Base-by-base conservation (phyloP, 495 filamentous ascomycete genomes). In the Penicillium dipodomyicola region DNA sequence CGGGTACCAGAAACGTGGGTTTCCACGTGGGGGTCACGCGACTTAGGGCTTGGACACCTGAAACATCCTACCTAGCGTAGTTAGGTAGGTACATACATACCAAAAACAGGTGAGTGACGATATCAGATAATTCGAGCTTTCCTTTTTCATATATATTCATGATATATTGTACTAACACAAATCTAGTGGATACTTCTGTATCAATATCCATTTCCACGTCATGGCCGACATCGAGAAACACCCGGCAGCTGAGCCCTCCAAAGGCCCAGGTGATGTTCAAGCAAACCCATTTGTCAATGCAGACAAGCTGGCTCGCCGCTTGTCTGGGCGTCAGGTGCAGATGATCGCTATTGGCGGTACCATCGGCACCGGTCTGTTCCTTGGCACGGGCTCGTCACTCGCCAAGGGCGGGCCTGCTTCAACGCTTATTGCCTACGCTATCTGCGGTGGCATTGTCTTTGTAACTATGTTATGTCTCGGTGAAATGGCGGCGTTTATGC, bases 291-390 rank as follows among this genome's bases (percentile, higher is more conserved):
- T 62, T 39, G 60, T 69, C 54, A 63, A 61, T 32, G 67, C 69
- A 5, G 67, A 73, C 56, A 67, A 65, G 48, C 64, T 77, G 12
- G 69, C 72, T 11, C 69, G 73, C 8, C 68, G 66, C 19, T 56
- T 74, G 17, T 77, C 69, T 25, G 70, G 77, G 5, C 74, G 82
- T 5, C 82, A 85, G 54, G 79, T 84, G 15, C 82, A 85, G 64
- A 84, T 87, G 78, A 80, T 85, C 39, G 83, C 83, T 14, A 80
- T 86, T 37, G 82, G 82, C 20, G 83, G 83, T 30, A 84, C 84
- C 5, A 87, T 87, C 54, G 83, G 84, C 10, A 88, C 85, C 5
- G 86, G 84, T 32, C 65, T 89, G 27, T 85, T 88, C 62, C 71
- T 88, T 20, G 82, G 84, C 37, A 81, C 78, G 0, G 85, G 85